These are phyloP conservation scores for Azolla pinnata DNA, from an alignment of 75 land plant genomes.

Conservation along the genomic window DNA sequence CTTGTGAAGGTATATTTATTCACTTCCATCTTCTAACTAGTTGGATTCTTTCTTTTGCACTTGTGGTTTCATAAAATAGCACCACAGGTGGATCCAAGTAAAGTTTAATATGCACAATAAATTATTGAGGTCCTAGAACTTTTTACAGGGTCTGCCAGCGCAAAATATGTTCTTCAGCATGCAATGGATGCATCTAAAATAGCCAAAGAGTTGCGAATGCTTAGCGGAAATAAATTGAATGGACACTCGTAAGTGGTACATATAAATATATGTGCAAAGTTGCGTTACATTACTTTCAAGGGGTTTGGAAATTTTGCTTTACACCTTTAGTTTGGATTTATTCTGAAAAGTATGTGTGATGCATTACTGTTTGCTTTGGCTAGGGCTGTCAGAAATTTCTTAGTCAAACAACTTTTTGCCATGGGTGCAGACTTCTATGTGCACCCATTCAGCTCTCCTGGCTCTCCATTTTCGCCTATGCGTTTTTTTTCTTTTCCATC, in stretches of 20 bases:
- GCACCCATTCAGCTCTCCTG: slow-evolving; percentile 49
- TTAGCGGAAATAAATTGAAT: too few relatives aligned
- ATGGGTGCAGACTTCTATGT: slow-evolving; percentile 65
- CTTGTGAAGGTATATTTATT: neutral
- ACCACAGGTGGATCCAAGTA: neutral
- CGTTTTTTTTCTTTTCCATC: slow-evolving; percentile 42
- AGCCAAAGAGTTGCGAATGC: slow-evolving; percentile 36
- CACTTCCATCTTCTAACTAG: neutral
- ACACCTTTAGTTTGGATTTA: too few relatives aligned
- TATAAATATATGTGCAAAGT: too few relatives aligned
- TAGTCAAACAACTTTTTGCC: slow-evolving; percentile 43
- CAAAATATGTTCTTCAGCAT: slow-evolving; percentile 39
- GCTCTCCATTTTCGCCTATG: slow-evolving; percentile 43
- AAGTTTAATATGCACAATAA: neutral
- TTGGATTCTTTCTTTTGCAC: neutral
- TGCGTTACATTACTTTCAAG: too few relatives aligned
- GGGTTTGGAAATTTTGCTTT: too few relatives aligned
- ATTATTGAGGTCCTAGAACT: neutral
- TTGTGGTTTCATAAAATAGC: neutral
- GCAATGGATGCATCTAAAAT: slow-evolving; percentile 39
- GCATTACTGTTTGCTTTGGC: slow-evolving; percentile 9
- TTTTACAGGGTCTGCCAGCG: slow-evolving; percentile 67
- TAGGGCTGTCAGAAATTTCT: slow-evolving; percentile 51
- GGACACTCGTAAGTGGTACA: too few relatives aligned
- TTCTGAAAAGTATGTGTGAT: too few relatives aligned